These are phyloP conservation scores for Claviceps fusiformis DNA, from an alignment of 2,329 filamentous ascomycete genomes.

Conservation along the genomic window DNA sequence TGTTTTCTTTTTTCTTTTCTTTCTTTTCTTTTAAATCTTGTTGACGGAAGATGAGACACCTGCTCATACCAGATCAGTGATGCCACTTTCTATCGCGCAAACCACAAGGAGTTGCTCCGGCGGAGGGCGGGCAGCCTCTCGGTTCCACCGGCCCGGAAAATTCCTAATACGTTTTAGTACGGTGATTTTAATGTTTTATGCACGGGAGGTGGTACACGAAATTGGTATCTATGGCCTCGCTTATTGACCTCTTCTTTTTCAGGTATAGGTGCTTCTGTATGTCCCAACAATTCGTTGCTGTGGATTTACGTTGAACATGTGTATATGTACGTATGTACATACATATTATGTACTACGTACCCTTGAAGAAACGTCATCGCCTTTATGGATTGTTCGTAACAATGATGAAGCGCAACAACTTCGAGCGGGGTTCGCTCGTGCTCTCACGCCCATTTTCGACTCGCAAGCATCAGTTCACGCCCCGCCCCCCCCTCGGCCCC, in stretches of 20 bases:
- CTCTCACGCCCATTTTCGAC: not conserved
- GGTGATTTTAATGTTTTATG: not conserved
- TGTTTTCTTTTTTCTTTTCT: not conserved
- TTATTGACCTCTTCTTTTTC: not conserved
- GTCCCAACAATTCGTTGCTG: not conserved
- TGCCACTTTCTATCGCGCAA: not conserved
- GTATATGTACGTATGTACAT: too few relatives aligned
- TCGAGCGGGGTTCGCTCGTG: not conserved
- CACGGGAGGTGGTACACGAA: not conserved
- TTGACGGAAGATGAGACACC: not conserved
- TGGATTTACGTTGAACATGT: too few relatives aligned
- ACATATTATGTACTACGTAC: not conserved
- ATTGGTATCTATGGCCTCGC: not conserved
- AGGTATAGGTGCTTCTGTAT: not conserved
- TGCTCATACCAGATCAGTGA: not conserved
- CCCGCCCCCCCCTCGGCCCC: not conserved
- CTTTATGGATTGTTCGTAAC: not conserved
- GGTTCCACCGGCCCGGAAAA: not conserved
- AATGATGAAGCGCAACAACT: not conserved
- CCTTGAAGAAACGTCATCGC: not conserved
- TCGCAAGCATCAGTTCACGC: not conserved
- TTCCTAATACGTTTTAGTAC: not conserved
- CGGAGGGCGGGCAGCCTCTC: not conserved
- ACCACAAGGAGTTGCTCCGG: not conserved
- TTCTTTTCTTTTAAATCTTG: not conserved